These are phyloP conservation scores for Phragmites australis DNA, from an alignment of 176 grass and related monocot species.

Conservation along the genomic window DNA sequence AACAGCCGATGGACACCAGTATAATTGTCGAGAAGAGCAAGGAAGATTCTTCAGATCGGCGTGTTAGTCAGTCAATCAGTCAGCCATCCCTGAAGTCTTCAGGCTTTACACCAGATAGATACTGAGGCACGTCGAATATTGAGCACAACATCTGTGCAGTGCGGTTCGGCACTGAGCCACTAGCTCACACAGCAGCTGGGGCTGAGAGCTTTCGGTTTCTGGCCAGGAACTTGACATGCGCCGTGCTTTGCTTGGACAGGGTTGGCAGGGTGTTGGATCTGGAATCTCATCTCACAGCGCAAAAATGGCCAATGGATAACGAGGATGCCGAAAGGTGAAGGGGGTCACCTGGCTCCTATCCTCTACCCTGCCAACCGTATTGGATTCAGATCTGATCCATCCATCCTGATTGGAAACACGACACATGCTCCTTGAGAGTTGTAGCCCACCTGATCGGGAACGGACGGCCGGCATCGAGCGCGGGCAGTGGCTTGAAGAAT, in stretches of 20 bases:
- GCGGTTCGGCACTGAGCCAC: neutral
- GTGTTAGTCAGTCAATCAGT: neutral
- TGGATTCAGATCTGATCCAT: constrained; percentile 14
- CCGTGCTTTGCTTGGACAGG: neutral
- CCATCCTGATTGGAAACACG: neutral
- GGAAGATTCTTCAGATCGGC: constrained; percentile 17
- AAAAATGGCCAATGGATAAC: neutral
- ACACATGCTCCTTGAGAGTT: neutral
- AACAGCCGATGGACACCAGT: neutral
- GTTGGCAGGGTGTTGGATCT: constrained; percentile 29
- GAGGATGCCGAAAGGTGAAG: neutral
- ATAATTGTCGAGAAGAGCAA: constrained; percentile 26
- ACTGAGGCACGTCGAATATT: neutral
- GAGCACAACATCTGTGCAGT: neutral
- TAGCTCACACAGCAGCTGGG: neutral
- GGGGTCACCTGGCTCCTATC: neutral
- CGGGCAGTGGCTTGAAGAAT: neutral
- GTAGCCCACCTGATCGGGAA: neutral
- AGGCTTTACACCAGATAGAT: neutral
- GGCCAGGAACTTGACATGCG: neutral
- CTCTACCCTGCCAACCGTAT: neutral
- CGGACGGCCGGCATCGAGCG: neutral
- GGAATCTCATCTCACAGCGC: constrained; percentile 25
- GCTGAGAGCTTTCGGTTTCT: neutral
- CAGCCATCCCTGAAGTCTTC: neutral